Evolutionary conservation across 352 stramenopile genomes (phyloP).

Genomic region (Phytopythium chamaehyphon): DNA sequence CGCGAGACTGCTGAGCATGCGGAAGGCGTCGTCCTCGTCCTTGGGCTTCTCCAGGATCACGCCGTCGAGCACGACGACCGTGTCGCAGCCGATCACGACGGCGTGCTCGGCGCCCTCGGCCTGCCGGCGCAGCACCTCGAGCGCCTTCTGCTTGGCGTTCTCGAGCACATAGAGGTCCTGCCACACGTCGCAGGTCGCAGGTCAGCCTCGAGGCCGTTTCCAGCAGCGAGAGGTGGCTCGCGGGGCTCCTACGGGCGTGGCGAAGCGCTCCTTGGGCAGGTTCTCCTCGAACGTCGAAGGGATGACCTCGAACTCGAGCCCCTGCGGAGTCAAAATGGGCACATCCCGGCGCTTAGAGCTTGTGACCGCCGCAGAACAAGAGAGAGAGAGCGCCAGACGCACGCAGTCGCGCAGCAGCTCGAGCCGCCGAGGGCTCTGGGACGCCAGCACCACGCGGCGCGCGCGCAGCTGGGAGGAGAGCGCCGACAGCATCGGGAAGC

Average conservation of each 20-base stretch:
- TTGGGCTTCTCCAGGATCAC: slow-evolving; percentile 88
- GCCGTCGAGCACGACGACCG: slow-evolving; percentile 82
- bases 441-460: slow-evolving; percentile 68
- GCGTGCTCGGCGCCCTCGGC: slow-evolving; percentile 7
- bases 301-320: slow-evolving; percentile 71
- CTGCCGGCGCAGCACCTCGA: slow-evolving; percentile 59
- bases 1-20: slow-evolving; percentile 76
- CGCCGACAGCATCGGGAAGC: slow-evolving; percentile 39
- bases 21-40: slow-evolving; percentile 75
- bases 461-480: slow-evolving; percentile 36
- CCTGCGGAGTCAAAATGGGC: slow-evolving; percentile 26
- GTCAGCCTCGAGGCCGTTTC: neutral
- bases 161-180: slow-evolving; percentile 74
- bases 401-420: slow-evolving; percentile 74
- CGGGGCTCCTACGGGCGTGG: slow-evolving; percentile 33
- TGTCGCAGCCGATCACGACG: slow-evolving; percentile 86
- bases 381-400: slow-evolving; percentile 12
- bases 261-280: slow-evolving; percentile 64
- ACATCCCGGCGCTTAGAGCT: neutral
- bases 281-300: slow-evolving; percentile 83
- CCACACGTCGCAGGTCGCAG: neutral
- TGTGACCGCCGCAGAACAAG: neutral
- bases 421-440: slow-evolving; percentile 71
- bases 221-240: neutral
- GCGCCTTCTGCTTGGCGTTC: slow-evolving; percentile 74